A percentile compares a stretch with the other conserved stretches of the same genome.
Conservation (phyloP, 2,329 filamentous ascomycete species). For the Sclerotinia spermophila region DNA sequence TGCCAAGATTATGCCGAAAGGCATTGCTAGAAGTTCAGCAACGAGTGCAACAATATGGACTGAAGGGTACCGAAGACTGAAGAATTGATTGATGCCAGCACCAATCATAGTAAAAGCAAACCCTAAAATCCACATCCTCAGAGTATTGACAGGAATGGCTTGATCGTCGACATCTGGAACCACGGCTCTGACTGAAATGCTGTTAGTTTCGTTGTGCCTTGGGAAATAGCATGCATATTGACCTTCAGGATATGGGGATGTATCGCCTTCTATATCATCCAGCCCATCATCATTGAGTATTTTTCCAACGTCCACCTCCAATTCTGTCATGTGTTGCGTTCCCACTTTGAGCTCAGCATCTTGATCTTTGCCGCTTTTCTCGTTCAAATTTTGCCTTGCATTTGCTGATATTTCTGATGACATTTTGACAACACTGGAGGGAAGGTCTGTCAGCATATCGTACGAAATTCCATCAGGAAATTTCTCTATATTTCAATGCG, state of each 20-base stretch:
- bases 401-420: not conserved
- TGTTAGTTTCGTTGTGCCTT: conserved; percentile 38
- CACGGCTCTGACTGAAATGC: conserved; percentile 44
- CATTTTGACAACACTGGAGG: not conserved
- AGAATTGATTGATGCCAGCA: conserved; percentile 31
- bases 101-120: conserved; percentile 37
- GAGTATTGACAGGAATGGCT: conserved; percentile 61
- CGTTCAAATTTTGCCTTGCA: not conserved
- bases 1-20: conserved; percentile 36
- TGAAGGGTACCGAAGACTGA: conserved; percentile 29
- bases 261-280: conserved; percentile 24
- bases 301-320: conserved; percentile 24
- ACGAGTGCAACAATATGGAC: conserved; percentile 35
- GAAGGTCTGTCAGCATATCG: not conserved
- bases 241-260: conserved; percentile 60
- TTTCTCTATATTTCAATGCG: not conserved
- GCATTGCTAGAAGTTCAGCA: conserved; percentile 28
- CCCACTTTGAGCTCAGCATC: conserved; percentile 16
- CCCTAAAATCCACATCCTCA: conserved; percentile 63
- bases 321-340: conserved; percentile 24
- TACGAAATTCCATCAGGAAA: not conserved
- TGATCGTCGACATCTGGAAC: conserved; percentile 63
- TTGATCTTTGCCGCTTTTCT: conserved; percentile 4
- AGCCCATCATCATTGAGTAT: conserved; percentile 21
- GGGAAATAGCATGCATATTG: too few species aligned